phyloP scores from a whole-genome alignment of 164 flowering plant genomes.

The Vitis amurensis region DNA sequence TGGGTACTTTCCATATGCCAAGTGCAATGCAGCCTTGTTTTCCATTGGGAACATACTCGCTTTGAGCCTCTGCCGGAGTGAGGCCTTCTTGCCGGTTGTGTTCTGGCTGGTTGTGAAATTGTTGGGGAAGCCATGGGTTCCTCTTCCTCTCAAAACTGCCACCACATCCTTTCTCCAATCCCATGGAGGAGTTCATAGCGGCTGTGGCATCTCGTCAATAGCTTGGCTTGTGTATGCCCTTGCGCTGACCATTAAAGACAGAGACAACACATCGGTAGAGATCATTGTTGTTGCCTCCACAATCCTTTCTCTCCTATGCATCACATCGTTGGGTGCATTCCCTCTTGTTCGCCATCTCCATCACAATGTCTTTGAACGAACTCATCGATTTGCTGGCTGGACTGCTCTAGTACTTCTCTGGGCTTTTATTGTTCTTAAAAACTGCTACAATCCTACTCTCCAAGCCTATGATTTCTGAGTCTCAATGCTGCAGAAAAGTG shows the following conservation, averaged over 20 bases:
- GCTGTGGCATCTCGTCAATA: conserved; percentile 56
- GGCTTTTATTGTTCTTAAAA: conserved; percentile 40
- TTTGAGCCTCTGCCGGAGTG: conserved; percentile 48
- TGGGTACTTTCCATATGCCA: conserved; percentile 44
- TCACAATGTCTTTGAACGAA: conserved; percentile 59
- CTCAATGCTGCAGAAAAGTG: background rate
- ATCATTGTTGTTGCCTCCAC: conserved; percentile 39
- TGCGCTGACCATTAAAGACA: conserved; percentile 32
- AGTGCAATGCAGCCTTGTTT: conserved; percentile 35
- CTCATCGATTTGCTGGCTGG: conserved; percentile 62
- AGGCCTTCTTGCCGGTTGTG: conserved; percentile 38
- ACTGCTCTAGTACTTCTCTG: conserved; percentile 48
- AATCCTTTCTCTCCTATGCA: conserved; percentile 44
- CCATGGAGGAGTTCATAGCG: conserved; percentile 60
- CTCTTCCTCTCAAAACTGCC: conserved; percentile 45
- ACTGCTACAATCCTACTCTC: conserved; percentile 1
- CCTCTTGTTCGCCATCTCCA: conserved; percentile 67
- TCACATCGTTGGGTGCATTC: conserved; percentile 55
- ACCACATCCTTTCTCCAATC: conserved; percentile 53
- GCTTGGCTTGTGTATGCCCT: conserved; percentile 60
- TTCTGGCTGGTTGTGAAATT: conserved; percentile 53
- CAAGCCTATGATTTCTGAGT: background rate
- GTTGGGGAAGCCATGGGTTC: conserved; percentile 47
- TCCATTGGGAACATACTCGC: conserved; percentile 50
- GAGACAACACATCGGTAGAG: conserved; percentile 34